Percentiles rank a stretch among this genome's conserved stretches.
Conservation (phyloP, 305 asterid genomes). For the Fraxinus greggii region DNA sequence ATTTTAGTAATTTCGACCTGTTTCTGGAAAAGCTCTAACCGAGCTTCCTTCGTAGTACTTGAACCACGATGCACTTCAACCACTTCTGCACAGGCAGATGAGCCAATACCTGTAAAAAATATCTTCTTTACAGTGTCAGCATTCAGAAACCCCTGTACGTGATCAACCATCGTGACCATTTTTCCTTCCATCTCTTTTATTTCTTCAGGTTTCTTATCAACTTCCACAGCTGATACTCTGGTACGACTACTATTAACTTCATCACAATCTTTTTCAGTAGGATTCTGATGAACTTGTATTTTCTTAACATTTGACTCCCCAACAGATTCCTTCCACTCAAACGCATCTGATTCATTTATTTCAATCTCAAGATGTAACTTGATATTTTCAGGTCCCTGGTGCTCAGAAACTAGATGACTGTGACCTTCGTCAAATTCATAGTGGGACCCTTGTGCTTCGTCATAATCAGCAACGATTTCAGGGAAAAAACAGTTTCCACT, state of each 20-base stretch:
- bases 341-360: slow-evolving; percentile 51
- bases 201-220: slow-evolving; percentile 36
- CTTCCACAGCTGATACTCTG: slow-evolving; percentile 19
- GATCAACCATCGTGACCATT: slow-evolving; percentile 19
- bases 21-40: slow-evolving; percentile 73
- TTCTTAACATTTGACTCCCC: slow-evolving; percentile 71
- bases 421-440: slow-evolving; percentile 34
- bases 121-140: slow-evolving; percentile 46
- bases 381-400: slow-evolving; percentile 41
- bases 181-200: slow-evolving; percentile 34
- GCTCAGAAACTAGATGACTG: slow-evolving; percentile 32
- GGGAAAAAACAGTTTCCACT: slow-evolving; percentile 86
- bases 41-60: slow-evolving; percentile 46
- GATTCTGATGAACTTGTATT: slow-evolving; percentile 36
- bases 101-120: slow-evolving; percentile 48
- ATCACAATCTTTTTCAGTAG: slow-evolving; percentile 37
- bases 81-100: slow-evolving; percentile 41
- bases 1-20: slow-evolving; percentile 69
- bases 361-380: slow-evolving; percentile 65
- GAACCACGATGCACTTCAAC: slow-evolving; percentile 46
- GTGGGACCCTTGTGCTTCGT: slow-evolving; percentile 30
- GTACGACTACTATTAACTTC: slow-evolving; percentile 39
- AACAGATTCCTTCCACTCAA: slow-evolving; percentile 46
- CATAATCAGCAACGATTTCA: slow-evolving; percentile 47
- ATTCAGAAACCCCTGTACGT: slow-evolving; percentile 32